These are phyloP conservation scores for Orbilia blumenaviensis DNA, from an alignment of 2,329 filamentous ascomycete genomes.

Conservation along the genomic window DNA sequence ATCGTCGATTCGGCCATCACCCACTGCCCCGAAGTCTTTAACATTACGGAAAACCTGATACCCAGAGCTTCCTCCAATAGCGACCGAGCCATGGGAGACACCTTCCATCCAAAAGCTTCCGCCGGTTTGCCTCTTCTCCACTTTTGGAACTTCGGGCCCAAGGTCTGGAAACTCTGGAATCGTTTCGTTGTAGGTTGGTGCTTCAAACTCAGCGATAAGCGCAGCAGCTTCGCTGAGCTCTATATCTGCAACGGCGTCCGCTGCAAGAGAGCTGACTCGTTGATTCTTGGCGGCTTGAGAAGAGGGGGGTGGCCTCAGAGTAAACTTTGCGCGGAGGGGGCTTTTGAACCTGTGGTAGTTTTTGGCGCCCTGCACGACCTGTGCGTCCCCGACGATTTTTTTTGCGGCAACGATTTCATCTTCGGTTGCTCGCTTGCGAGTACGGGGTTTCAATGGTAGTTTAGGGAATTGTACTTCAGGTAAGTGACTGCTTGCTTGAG, in stretches of 20 bases:
- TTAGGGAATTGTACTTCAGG: neutral
- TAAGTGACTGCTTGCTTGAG: neutral
- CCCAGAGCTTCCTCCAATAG: neutral
- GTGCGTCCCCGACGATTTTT: neutral
- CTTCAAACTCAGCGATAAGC: neutral
- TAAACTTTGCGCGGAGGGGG: neutral
- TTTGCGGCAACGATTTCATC: neutral
- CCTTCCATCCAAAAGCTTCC: slow-evolving; percentile 11
- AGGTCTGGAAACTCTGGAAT: neutral
- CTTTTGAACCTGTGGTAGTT: neutral
- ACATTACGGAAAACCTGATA: neutral
- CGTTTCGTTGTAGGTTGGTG: neutral
- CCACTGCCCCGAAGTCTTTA: too few relatives aligned
- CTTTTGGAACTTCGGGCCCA: neutral
- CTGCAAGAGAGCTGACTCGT: neutral
- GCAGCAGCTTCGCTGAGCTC: neutral
- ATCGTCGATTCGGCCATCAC: slow-evolving; percentile 60
- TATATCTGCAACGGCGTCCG: neutral
- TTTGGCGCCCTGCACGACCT: neutral
- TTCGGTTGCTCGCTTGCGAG: neutral
- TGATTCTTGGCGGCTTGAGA: neutral
- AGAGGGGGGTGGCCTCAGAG: neutral
- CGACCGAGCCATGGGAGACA: neutral
- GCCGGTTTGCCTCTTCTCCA: neutral
- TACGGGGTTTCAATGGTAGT: neutral